Evolutionary conservation across 148 eudicot species (phyloP), one percentile per base, ranked within the genome.

Genomic region (Arbutus unedo): DNA sequence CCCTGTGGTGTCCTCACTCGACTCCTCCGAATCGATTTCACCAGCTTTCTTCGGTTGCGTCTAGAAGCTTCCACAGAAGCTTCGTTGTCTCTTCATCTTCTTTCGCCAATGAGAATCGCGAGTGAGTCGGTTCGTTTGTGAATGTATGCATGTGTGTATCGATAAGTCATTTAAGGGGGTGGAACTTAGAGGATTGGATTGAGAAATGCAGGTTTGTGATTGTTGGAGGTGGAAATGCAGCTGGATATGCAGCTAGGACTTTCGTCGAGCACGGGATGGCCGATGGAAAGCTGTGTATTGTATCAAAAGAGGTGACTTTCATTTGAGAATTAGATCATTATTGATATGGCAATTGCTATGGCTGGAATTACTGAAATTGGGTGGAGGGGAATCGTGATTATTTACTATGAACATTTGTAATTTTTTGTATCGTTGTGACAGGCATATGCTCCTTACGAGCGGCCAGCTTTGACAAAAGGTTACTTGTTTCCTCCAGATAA

Each of bases 141-240:
- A 13, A 31, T 48, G 9, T 15, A 8, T 81, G 19, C n/a, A 8
- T 38, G 3, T 74, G 4, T 74, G 23, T 70, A 70, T 44, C 8
- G 11, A 19, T 56, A 8, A 4, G 59, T 75, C 18, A 5, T 66
- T 31, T 21, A 8, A 5, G 2, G 67, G 6, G 4, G 38, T 86
- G 66, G 19, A 49, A 55, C 18, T 67, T 31, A 41, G 67, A 56
- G 3, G 60, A 15, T 84, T 80, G 48, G 56, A 60, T 83, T 74
- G 59, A 25, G 79, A 57, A 25, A 23, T 60, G 62, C 85, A 96
- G 98, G 91, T 93, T 88, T 90, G 98, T 96, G 85, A 93, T 96
- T 41, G 96, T 96, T 16, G 99, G 99, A 71, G 99, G 99, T 41
- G 99, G 99, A 80, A 93, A 93, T 90, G 92, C 99, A 0, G 99